These are phyloP conservation scores for Dioscorea zingiberensis DNA, from an alignment of 106 monocot species.

Conservation along the genomic window DNA sequence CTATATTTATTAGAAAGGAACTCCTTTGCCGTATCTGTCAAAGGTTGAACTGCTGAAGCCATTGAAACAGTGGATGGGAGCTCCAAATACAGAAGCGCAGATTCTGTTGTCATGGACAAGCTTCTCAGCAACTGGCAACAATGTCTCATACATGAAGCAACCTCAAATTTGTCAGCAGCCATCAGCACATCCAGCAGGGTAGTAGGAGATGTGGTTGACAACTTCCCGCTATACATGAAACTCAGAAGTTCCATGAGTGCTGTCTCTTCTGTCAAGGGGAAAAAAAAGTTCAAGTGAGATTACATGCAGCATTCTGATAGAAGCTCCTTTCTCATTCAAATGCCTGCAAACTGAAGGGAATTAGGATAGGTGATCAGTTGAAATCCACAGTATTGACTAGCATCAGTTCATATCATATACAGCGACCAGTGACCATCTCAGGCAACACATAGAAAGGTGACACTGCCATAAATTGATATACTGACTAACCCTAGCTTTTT, in stretches of 20 bases:
- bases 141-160: constrained; percentile 73
- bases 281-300: no score
- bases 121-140: constrained; percentile 60
- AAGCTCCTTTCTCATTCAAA: no score
- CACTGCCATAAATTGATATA: no score
- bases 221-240: constrained; percentile 76
- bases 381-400: no score
- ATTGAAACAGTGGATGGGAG: constrained; percentile 64
- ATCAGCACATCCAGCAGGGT: constrained; percentile 58
- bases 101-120: constrained; percentile 63
- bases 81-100: constrained; percentile 68
- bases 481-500: no score
- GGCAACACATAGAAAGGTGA: no score
- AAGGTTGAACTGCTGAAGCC: constrained; percentile 58
- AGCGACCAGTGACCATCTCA: no score
- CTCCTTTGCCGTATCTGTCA: constrained; percentile 68
- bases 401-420: no score
- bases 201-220: constrained; percentile 34
- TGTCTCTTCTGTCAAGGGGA: constrained; percentile 48
- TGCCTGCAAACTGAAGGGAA: no score
- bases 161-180: constrained; percentile 84
- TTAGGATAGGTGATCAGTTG: no score
- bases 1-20: constrained; percentile 55
- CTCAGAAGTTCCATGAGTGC: constrained; percentile 68
- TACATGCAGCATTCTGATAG: no score